Conservation (phyloP, 106 monocot species). For the Allium sativum region DNA sequence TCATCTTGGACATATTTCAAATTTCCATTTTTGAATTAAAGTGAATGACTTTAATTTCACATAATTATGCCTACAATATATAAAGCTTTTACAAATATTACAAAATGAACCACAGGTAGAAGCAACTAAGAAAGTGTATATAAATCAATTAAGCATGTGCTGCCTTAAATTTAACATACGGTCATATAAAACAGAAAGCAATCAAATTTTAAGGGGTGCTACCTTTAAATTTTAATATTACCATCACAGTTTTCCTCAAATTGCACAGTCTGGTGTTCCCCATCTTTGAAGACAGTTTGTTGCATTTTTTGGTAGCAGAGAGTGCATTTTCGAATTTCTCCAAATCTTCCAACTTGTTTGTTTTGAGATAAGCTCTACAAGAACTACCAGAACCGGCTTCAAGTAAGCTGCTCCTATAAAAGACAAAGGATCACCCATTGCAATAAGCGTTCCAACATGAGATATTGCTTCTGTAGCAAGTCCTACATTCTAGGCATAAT, state of each 20-base stretch:
- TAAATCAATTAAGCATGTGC: too few species aligned
- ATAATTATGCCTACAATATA: too few species aligned
- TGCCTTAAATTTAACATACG: too few species aligned
- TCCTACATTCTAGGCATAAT: too few species aligned
- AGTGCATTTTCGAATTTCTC: conserved; percentile 6
- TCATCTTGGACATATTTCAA: too few species aligned
- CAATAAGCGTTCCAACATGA: conserved; percentile 67
- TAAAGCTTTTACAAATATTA: too few species aligned
- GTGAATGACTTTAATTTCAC: too few species aligned
- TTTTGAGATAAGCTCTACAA: conserved; percentile 35
- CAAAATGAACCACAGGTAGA: too few species aligned
- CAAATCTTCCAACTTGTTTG: conserved; percentile 7
- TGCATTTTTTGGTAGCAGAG: conserved; percentile 9
- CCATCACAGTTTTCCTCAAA: conserved; percentile 22
- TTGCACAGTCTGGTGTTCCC: conserved; percentile 6
- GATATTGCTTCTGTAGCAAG: conserved; percentile 86
- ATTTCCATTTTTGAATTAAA: too few species aligned
- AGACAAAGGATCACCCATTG: conserved; percentile 91
- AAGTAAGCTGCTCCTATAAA: conserved; percentile 48
- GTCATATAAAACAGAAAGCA: too few species aligned
- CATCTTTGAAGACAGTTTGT: conserved; percentile 7
- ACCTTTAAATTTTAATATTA: conserved; percentile 2
- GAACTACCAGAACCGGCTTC: conserved; percentile 66
- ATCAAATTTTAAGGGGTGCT: too few species aligned
- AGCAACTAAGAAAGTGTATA: too few species aligned